Evolutionary conservation across 345 rosid species (phyloP).

Genomic region (Euphorbia tirucalli): DNA sequence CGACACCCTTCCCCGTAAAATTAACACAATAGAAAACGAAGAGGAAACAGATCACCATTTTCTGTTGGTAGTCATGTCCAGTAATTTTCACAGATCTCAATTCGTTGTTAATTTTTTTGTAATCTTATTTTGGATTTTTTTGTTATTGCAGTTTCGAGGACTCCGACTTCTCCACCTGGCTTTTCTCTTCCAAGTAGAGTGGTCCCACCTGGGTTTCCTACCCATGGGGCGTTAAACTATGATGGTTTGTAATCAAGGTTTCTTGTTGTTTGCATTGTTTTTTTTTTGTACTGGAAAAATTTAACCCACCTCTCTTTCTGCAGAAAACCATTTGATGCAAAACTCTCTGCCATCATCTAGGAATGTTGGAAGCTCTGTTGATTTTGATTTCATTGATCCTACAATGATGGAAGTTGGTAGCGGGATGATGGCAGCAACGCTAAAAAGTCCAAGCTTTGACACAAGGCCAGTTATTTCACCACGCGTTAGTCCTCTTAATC

Average conservation of each 20-base stretch:
- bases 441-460: constrained; percentile 33
- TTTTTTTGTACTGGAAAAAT: neutral
- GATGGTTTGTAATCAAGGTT: constrained; percentile 19
- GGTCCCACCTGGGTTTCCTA: constrained; percentile 25
- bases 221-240: constrained; percentile 17
- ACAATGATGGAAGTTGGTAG: constrained; percentile 44
- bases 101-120: neutral
- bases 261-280: neutral
- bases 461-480: constrained; percentile 25
- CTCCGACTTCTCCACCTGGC: constrained; percentile 28
- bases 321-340: constrained; percentile 37
- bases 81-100: neutral
- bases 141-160: constrained; percentile 12
- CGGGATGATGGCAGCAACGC: constrained; percentile 28
- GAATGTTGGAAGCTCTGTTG: constrained; percentile 22
- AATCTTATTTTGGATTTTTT: neutral
- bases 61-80: neutral
- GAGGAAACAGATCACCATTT: neutral
- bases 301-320: constrained; percentile 7
- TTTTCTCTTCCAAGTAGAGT: constrained; percentile 23
- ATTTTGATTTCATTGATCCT: constrained; percentile 50
- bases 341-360: constrained; percentile 25
- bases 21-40: neutral
- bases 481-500: constrained; percentile 27
- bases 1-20: neutral